Evolutionary conservation across 1,139 yeast species (phyloP).

Genomic region (Saccharomyces hybrid): DNA sequence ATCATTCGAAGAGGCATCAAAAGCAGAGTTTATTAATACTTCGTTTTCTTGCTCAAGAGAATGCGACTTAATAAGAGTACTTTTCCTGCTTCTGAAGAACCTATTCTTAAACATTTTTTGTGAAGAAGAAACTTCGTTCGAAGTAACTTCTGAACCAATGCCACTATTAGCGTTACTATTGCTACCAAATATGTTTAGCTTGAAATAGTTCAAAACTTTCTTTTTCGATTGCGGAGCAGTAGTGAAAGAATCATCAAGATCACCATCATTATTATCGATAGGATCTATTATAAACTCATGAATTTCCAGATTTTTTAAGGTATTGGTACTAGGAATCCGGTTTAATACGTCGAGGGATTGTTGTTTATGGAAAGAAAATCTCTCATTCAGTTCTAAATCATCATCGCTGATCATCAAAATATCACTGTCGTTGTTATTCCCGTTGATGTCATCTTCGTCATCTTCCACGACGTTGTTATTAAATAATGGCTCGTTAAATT

Average conservation of each 20-base stretch:
- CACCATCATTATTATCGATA: neutral
- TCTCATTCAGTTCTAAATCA: neutral
- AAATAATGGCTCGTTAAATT: too few species aligned
- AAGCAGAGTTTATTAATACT: neutral
- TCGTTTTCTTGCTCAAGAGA: neutral
- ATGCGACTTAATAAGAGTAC: neutral
- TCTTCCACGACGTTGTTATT: too few species aligned
- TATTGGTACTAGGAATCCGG: neutral
- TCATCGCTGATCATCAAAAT: neutral
- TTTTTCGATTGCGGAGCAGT: slow-evolving; percentile 7
- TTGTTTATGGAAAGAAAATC: neutral
- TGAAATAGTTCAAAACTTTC: slow-evolving; percentile 17
- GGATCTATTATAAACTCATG: neutral
- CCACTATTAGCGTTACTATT: too few species aligned
- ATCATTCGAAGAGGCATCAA: neutral
- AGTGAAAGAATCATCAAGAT: neutral
- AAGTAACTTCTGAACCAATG: too few species aligned
- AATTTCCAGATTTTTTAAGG: neutral
- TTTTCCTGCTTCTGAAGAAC: slow-evolving; percentile 1
- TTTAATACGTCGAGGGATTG: neutral
- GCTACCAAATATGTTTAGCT: slow-evolving; percentile 16
- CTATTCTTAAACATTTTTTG: too few species aligned
- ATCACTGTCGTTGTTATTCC: neutral
- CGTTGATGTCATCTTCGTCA: slow-evolving; percentile 1
- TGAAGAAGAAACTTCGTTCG: too few species aligned